Evolutionary conservation across 108 stramenopile species (phyloP), one percentile per base, ranked within the genome.

Genomic region (Thalassiosira profunda): DNA sequence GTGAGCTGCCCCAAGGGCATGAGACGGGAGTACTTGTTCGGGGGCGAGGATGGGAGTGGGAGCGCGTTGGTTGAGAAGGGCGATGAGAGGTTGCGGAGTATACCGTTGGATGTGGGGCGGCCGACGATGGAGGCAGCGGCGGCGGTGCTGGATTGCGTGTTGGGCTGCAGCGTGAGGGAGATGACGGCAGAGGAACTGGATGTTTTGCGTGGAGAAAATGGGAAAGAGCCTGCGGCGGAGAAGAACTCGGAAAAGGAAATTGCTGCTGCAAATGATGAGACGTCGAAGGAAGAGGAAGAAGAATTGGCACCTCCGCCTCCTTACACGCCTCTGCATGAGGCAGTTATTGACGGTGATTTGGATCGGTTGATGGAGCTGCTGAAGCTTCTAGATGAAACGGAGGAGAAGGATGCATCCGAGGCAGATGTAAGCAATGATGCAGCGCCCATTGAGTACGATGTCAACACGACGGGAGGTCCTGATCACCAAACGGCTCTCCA

Each of bases 21-120:
- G 78, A 79, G 66, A 49, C 51, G 44, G 12, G 73, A 79, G 23
- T 72, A 82, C 55, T 52, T 82, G 38, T 76, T 64, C 53, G 62
- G 63, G 42, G 45, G 38, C 28, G 37, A 28, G 3, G 36, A 45
- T 21, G 53, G 48, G 28, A 28, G 11, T 55, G 56, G 3, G 35
- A 45, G 1, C 25, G 57, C 21, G 3, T 48, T 78, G 30, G 18
- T 83, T 34, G 55, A 42, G 11, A 73, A 73, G 41, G 29, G 42
- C 31, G 87, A 89, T 51, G 66, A 47, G 14, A 47, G 91, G 35
- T 53, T 89, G 38, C 78, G 88, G 48, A 81, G 73, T 46, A 78
- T 96, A n/a, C 94, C 94, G 8, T 65, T 96, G 45, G 86, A 90
- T 67, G 68, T 88, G 6, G 91, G 91, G 5, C 79, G 88, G 34